Percentiles rank a stretch among this genome's conserved stretches.
These are phyloP conservation scores for Talaromyces trachyspermus DNA, from an alignment of 495 filamentous ascomycete genomes.

Conservation along the genomic window DNA sequence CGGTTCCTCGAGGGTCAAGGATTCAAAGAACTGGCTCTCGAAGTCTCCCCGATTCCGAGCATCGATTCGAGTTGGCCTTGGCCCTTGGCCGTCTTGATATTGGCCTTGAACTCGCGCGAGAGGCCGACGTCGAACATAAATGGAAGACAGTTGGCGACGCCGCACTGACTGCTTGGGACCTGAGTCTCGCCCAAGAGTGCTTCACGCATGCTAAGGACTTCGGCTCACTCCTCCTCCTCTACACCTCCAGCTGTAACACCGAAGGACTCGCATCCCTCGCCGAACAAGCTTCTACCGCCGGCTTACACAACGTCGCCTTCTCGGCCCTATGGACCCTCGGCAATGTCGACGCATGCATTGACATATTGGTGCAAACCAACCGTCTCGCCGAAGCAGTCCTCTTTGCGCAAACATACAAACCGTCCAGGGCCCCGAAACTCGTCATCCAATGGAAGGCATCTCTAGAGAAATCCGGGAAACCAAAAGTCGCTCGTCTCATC, in stretches of 20 bases:
- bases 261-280: conserved; percentile 66
- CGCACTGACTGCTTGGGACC: conserved; percentile 78
- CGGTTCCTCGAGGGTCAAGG: conserved; percentile 97
- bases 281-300: conserved; percentile 62
- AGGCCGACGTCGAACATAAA: conserved; percentile 86
- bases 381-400: conserved; percentile 79
- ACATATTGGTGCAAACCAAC: conserved; percentile 69
- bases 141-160: conserved; percentile 96
- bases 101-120: conserved; percentile 74
- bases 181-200: conserved; percentile 83
- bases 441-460: conserved; percentile 72
- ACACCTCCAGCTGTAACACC: conserved; percentile 70
- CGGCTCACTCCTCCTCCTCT: conserved; percentile 78
- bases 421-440: conserved; percentile 60
- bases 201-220: conserved; percentile 84
- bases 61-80: conserved; percentile 91
- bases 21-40: conserved; percentile 88
- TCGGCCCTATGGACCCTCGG: conserved; percentile 81
- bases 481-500: conserved; percentile 71
- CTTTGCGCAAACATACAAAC: conserved; percentile 91
- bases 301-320: conserved; percentile 87
- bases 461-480: conserved; percentile 72
- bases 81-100: conserved; percentile 74
- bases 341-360: conserved; percentile 74
- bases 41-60: conserved; percentile 96